phyloP scores from a whole-genome alignment of 2,329 filamentous ascomycete species.

The Ilyonectria robusta region DNA sequence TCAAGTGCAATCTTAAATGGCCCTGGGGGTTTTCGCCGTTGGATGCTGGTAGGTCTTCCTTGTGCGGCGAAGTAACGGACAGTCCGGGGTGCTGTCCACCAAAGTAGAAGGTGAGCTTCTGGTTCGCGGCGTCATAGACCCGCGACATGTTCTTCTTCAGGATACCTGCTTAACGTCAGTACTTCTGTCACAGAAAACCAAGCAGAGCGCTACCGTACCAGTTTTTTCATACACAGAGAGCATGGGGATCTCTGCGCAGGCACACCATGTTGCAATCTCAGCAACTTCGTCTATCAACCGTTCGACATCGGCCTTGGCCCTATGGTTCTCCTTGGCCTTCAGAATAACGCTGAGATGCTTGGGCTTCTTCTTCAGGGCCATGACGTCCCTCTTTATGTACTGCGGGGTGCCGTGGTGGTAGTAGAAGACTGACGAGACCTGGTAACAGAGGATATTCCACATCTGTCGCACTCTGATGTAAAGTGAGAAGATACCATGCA shows the following conservation, averaged over 20 bases:
- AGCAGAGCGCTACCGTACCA: constrained; percentile 67
- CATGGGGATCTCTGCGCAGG: constrained; percentile 87
- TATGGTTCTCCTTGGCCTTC: constrained; percentile 77
- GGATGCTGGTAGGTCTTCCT: constrained; percentile 53
- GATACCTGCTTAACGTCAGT: constrained; percentile 70
- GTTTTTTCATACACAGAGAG: constrained; percentile 94
- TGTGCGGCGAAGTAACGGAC: constrained; percentile 65
- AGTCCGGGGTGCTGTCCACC: constrained; percentile 81
- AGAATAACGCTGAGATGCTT: constrained; percentile 91
- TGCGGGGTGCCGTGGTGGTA: constrained; percentile 97
- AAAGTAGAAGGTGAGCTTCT: constrained; percentile 90
- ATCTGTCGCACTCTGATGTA: constrained; percentile 87
- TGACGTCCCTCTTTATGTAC: constrained; percentile 90
- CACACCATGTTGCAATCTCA: constrained; percentile 94
- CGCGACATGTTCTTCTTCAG: constrained; percentile 92
- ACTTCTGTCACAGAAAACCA: background rate
- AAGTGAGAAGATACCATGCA: constrained; percentile 88
- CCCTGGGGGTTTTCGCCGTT: constrained; percentile 52
- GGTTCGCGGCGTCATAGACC: constrained; percentile 82
- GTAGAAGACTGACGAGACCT: constrained; percentile 85
- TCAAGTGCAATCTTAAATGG: constrained; percentile 76
- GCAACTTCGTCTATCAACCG: constrained; percentile 90
- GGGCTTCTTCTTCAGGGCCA: constrained; percentile 79
- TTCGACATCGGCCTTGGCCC: constrained; percentile 82
- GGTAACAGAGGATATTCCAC: constrained; percentile 84